A percentile compares a stretch with the other conserved stretches of the same genome.
Evolutionary conservation across 257 asterid genomes (phyloP).

Genomic region (Solanum acaule): DNA sequence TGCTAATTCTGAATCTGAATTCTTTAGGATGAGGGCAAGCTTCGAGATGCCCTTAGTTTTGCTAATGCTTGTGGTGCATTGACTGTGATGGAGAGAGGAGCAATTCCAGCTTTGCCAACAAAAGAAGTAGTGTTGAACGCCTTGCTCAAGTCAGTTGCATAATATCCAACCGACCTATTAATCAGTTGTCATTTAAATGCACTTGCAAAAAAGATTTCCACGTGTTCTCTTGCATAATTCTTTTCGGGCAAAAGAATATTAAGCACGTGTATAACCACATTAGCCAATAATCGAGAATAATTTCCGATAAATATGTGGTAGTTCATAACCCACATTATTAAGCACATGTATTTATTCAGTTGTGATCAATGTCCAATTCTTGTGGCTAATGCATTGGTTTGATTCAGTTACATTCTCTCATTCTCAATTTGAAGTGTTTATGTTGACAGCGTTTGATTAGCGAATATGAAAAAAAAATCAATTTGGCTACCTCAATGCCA

Average conservation of each 20-base stretch:
- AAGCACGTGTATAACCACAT: neutral
- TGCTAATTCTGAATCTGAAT: neutral
- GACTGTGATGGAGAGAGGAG: conserved; percentile 91
- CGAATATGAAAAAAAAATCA: neutral
- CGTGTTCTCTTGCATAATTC: neutral
- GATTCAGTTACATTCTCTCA: neutral
- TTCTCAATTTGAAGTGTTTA: neutral
- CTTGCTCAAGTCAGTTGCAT: conserved; percentile 48
- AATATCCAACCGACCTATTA: neutral
- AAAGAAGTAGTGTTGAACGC: conserved; percentile 49
- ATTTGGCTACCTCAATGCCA: neutral
- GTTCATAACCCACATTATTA: neutral
- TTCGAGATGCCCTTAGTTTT: conserved; percentile 71
- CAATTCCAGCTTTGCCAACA: conserved; percentile 94
- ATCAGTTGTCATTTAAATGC: neutral
- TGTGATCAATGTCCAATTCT: neutral
- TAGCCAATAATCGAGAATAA: neutral
- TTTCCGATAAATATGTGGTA: neutral
- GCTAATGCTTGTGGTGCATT: conserved; percentile 94
- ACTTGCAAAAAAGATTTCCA: neutral
- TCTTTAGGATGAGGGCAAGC: conserved; percentile 59
- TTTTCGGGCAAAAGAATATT: neutral
- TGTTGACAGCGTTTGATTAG: neutral
- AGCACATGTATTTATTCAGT: neutral
- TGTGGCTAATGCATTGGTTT: neutral